These are phyloP conservation scores for Fusarium lyarnte DNA, from an alignment of 2,329 filamentous ascomycete species.

Conservation along the genomic window DNA sequence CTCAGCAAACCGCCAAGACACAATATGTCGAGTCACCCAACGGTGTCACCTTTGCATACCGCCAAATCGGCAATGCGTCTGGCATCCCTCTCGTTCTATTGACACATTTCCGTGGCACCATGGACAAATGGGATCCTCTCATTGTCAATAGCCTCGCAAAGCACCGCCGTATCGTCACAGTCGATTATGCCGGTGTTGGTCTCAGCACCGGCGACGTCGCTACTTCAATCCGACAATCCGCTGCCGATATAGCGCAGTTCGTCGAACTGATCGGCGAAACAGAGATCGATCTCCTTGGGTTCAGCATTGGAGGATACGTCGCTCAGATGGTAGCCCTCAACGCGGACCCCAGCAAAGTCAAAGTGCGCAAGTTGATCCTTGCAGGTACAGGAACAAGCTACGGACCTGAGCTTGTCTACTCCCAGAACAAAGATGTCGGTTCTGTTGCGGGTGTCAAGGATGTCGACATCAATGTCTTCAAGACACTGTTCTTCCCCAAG, in stretches of 20 bases:
- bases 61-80: not conserved
- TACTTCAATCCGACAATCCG: not conserved
- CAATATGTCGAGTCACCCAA: not conserved
- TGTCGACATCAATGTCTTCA: not conserved
- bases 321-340: conserved; percentile 10
- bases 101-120: not conserved
- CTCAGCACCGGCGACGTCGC: not conserved
- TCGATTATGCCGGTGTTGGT: conserved; percentile 6
- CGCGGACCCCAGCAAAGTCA: not conserved
- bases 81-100: not conserved
- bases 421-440: not conserved
- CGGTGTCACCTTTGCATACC: not conserved
- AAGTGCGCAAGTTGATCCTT: not conserved
- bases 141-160: not conserved
- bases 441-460: not conserved
- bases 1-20: conserved; percentile 3
- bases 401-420: not conserved
- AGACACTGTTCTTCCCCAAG: conserved; percentile 6
- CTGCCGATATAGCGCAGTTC: not conserved
- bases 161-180: not conserved
- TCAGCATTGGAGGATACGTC: conserved; percentile 5
- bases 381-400: not conserved
- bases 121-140: conserved; percentile 15
- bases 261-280: not conserved
- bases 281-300: not conserved